Conservation (phyloP, 306 rosid genomes). For the Rosa rugosa region DNA sequence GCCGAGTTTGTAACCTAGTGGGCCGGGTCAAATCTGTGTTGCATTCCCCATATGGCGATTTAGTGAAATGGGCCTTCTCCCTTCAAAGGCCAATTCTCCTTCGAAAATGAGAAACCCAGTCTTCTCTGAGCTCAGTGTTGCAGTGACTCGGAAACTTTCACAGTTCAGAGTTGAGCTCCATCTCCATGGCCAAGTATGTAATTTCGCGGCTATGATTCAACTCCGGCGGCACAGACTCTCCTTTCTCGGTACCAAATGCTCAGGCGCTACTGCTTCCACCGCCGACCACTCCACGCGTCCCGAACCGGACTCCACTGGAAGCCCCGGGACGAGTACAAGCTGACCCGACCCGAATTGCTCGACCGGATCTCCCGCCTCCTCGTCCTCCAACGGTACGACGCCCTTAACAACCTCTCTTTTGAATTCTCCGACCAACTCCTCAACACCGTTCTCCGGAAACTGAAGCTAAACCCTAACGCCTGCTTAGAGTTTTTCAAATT, state of each 20-base stretch:
- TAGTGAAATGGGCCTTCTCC: too few relatives aligned
- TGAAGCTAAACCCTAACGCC: slow-evolving; percentile 58
- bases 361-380: slow-evolving; percentile 70
- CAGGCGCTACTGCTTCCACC: slow-evolving; percentile 22
- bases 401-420: slow-evolving; percentile 48
- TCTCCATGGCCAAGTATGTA: neutral
- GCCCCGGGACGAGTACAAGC: slow-evolving; percentile 56
- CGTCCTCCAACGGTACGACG: slow-evolving; percentile 56
- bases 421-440: slow-evolving; percentile 62
- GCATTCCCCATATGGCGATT: too few relatives aligned
- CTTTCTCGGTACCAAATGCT: slow-evolving; percentile 20
- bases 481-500: slow-evolving; percentile 59
- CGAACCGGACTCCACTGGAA: slow-evolving; percentile 56
- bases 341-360: slow-evolving; percentile 40
- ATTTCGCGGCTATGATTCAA: neutral
- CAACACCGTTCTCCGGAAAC: slow-evolving; percentile 65
- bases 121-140: neutral
- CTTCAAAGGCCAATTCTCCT: too few relatives aligned
- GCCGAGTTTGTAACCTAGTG: too few relatives aligned
- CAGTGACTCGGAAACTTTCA: neutral
- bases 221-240: neutral
- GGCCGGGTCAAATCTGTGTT: too few relatives aligned
- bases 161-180: neutral
- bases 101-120: neutral
- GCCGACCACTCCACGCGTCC: slow-evolving; percentile 43